Conservation (phyloP, 305 asterid species). For the Fraxinus floribunda region DNA sequence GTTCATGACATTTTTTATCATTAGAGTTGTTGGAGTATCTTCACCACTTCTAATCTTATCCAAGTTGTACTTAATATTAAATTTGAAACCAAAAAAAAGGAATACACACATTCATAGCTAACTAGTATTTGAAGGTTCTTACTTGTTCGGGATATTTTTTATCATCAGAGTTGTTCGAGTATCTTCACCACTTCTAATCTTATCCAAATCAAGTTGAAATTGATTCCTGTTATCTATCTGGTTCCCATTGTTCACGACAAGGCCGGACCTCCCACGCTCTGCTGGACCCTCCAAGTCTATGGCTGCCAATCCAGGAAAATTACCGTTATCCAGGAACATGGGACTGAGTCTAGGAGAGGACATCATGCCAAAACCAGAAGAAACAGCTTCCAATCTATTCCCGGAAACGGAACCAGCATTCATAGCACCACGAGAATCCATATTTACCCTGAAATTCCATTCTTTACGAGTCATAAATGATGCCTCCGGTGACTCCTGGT, state of each 20-base stretch:
- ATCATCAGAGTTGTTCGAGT: constrained; percentile 72
- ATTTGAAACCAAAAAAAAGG: not conserved
- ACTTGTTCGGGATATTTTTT: constrained; percentile 80
- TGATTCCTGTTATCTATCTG: constrained; percentile 44
- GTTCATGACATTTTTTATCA: constrained; percentile 78
- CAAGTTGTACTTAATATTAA: constrained; percentile 12
- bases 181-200: constrained; percentile 62
- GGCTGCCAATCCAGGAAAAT: constrained; percentile 32
- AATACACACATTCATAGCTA: not conserved
- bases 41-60: constrained; percentile 57
- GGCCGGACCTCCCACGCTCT: constrained; percentile 34
- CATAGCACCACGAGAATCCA: not conserved
- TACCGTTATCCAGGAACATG: constrained; percentile 31
- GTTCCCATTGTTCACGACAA: constrained; percentile 36
- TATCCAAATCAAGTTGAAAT: constrained; percentile 59
- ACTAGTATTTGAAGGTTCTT: constrained; percentile 12
- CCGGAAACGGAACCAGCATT: not conserved
- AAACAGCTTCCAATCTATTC: constrained; percentile 28
- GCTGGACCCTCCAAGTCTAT: constrained; percentile 40
- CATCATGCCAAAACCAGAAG: constrained; percentile 43
- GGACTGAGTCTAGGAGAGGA: constrained; percentile 44
- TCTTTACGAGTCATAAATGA: constrained; percentile 28
- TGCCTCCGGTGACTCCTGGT: constrained; percentile 42
- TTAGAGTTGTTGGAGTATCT: constrained; percentile 68
- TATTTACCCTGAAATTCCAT: constrained; percentile 26